These are phyloP conservation scores for Gryganskiella cystojenkinii DNA, from an alignment of 192 early-diverging fungal genomes.

Conservation along the genomic window DNA sequence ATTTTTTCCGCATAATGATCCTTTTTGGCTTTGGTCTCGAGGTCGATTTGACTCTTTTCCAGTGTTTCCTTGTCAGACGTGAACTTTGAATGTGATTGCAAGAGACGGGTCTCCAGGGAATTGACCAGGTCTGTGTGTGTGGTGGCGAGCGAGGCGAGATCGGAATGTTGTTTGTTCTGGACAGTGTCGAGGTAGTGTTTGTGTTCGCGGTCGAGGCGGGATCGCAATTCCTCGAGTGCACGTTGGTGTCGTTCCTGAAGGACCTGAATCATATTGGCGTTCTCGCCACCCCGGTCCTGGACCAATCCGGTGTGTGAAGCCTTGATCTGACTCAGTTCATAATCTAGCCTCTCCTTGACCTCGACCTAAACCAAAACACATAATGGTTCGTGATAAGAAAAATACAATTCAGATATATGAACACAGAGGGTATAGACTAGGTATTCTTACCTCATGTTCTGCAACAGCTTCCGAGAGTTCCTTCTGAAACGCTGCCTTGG, in stretches of 20 bases:
- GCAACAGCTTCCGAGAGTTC: constrained; percentile 7
- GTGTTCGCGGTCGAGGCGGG: constrained; percentile 15
- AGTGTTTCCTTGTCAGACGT: too few relatives aligned
- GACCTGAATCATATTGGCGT: constrained; percentile 10
- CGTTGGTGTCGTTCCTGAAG: constrained; percentile 32
- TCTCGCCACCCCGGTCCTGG: constrained; percentile 6
- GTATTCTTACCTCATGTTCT: constrained; percentile 24
- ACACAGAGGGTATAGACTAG: not conserved
- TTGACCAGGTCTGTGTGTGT: not conserved
- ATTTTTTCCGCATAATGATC: constrained; percentile 7
- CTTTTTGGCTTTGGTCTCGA: constrained; percentile 27
- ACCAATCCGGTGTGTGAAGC: constrained; percentile 20
- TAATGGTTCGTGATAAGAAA: not conserved
- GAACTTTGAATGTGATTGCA: not conserved
- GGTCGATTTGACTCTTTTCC: not conserved
- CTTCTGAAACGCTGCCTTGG: constrained; percentile 1
- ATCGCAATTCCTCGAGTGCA: constrained; percentile 11
- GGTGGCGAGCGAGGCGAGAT: constrained; percentile 1
- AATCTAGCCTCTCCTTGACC: constrained; percentile 20
- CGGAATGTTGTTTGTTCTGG: constrained; percentile 32
- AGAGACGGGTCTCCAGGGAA: constrained; percentile 23
- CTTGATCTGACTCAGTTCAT: constrained; percentile 27
- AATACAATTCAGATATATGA: not conserved
- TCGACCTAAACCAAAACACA: constrained; percentile 11
- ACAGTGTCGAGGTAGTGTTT: constrained; percentile 1